These are phyloP conservation scores for Rhizopus delemar DNA, from an alignment of 371 early-diverging fungal genomes.

Conservation along the genomic window DNA sequence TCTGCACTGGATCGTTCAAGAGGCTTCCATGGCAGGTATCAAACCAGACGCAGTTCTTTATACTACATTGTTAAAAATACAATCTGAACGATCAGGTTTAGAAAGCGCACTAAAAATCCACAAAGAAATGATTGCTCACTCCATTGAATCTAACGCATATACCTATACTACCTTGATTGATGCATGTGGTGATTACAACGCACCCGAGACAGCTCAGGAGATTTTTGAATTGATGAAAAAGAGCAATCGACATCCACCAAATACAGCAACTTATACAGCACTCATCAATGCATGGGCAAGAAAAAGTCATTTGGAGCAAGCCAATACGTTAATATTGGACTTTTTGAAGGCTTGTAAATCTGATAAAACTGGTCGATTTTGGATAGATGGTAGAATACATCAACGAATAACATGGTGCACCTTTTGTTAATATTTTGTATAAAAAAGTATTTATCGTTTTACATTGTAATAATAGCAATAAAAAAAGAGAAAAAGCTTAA, in stretches of 20 bases:
- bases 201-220: slow-evolving; percentile 41
- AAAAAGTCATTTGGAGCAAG: slow-evolving; percentile 32
- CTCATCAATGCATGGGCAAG: slow-evolving; percentile 48
- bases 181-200: slow-evolving; percentile 30
- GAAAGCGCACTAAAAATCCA: slow-evolving; percentile 40
- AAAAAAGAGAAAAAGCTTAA: too few relatives aligned
- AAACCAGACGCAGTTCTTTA: slow-evolving; percentile 43
- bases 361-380: slow-evolving; percentile 30
- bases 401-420: slow-evolving; percentile 11
- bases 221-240: slow-evolving; percentile 50
- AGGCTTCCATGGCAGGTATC: slow-evolving; percentile 39
- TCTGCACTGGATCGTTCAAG: slow-evolving; percentile 30
- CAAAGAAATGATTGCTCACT: slow-evolving; percentile 38
- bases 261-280: slow-evolving; percentile 45
- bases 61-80: slow-evolving; percentile 41
- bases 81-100: slow-evolving; percentile 32
- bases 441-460: too few relatives aligned
- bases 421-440: not conserved
- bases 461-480: not conserved
- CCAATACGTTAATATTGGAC: slow-evolving; percentile 30
- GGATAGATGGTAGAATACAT: slow-evolving; percentile 33
- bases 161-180: slow-evolving; percentile 48
- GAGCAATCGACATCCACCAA: slow-evolving; percentile 29
- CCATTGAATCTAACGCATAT: slow-evolving; percentile 39
- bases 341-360: slow-evolving; percentile 29